phyloP scores from a whole-genome alignment of 2,329 filamentous ascomycete species.

The Colletotrichum cordylinicola region DNA sequence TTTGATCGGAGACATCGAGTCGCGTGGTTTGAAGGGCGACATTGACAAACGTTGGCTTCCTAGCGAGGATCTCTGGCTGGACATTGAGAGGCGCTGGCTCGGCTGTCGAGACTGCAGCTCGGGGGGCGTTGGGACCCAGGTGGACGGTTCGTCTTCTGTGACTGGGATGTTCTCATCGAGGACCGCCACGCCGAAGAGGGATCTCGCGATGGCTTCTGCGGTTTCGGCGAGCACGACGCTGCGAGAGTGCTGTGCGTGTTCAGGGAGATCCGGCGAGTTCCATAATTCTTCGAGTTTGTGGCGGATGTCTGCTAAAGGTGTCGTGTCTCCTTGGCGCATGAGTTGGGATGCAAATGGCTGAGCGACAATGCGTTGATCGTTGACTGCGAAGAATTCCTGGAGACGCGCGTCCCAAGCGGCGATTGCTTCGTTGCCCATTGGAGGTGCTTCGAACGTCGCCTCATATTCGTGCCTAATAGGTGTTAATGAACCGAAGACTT shows the following conservation, averaged over 20 bases:
- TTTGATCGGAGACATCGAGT: background rate
- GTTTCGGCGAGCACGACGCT: constrained; percentile 18
- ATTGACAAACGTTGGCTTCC: background rate
- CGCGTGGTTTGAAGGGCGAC: background rate
- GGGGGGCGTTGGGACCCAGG: constrained; percentile 14
- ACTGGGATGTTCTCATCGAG: constrained; percentile 12
- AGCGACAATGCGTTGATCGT: constrained; percentile 11
- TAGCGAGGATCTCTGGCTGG: background rate
- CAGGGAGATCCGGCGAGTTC: background rate
- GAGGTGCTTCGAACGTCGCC: constrained; percentile 19
- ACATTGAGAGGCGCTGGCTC: background rate
- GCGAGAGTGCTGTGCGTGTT: constrained; percentile 6
- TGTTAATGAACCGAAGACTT: background rate
- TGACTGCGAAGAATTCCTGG: background rate
- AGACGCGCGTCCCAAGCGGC: constrained; percentile 18
- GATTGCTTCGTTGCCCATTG: background rate
- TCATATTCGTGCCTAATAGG: constrained; percentile 19
- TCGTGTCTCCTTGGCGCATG: background rate
- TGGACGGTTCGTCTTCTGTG: background rate
- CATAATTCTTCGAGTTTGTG: constrained; percentile 13
- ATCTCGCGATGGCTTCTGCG: constrained; percentile 17
- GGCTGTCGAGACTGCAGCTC: background rate
- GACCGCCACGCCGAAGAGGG: constrained; percentile 14
- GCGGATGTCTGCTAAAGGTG: constrained; percentile 7
- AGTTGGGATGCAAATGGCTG: constrained; percentile 4